A percentile compares a stretch with the other conserved stretches of the same genome.
phyloP scores from a whole-genome alignment of 495 filamentous ascomycete genomes.

The Hypoxylon perforatum region DNA sequence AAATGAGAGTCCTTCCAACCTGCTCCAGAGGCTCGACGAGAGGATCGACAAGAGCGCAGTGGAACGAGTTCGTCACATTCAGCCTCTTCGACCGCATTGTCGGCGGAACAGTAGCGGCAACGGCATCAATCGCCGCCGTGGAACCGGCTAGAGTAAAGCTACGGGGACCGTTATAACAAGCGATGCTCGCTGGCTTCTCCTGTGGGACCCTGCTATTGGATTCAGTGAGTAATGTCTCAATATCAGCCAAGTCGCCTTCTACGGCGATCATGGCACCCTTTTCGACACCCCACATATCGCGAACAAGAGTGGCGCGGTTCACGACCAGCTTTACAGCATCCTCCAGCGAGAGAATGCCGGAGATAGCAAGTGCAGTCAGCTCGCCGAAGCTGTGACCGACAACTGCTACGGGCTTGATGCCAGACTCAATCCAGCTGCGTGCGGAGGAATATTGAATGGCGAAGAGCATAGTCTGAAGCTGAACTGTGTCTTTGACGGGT shows the following conservation, averaged over 20 bases:
- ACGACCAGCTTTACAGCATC: conserved; percentile 55
- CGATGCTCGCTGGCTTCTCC: conserved; percentile 48
- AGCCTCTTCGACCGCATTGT: conserved; percentile 53
- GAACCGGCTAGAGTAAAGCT: conserved; percentile 62
- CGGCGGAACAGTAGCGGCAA: conserved; percentile 32
- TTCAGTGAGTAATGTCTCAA: conserved; percentile 45
- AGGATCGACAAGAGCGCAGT: conserved; percentile 58
- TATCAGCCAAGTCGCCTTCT: conserved; percentile 48
- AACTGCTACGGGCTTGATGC: conserved; percentile 46
- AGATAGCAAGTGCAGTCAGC: conserved; percentile 58
- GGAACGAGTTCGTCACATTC: conserved; percentile 64
- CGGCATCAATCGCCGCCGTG: conserved; percentile 46
- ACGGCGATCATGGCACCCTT: conserved; percentile 59
- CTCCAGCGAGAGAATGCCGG: conserved; percentile 47
- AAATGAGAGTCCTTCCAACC: conserved; percentile 43
- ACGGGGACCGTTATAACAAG: conserved; percentile 62
- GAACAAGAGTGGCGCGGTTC: conserved; percentile 53
- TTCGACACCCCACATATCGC: conserved; percentile 53
- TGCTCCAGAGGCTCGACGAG: conserved; percentile 49
- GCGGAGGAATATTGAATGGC: conserved; percentile 62
- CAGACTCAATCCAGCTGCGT: conserved; percentile 59
- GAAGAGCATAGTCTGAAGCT: conserved; percentile 59
- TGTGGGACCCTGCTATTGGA: conserved; percentile 18
- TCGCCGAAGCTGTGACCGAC: conserved; percentile 65
- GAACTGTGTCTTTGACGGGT: conserved; percentile 53